phyloP scores from a whole-genome alignment of 345 rosid species.

The Nephelium lappaceum region DNA sequence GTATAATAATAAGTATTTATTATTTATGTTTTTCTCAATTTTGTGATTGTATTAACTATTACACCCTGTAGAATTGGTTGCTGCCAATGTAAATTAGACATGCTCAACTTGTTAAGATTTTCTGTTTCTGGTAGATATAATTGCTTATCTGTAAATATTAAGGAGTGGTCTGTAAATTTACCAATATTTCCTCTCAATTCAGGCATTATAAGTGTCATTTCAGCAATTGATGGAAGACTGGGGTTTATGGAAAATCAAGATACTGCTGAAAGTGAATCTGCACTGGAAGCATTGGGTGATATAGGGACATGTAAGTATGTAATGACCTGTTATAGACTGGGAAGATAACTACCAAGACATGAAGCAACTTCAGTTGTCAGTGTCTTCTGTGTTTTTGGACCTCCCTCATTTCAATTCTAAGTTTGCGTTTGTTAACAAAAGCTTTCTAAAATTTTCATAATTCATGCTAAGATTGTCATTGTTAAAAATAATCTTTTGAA shows the following conservation, averaged over 20 bases:
- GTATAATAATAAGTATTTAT: not conserved
- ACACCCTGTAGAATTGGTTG: not conserved
- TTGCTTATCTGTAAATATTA: not conserved
- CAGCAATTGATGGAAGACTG: constrained; percentile 68
- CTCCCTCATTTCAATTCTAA: not conserved
- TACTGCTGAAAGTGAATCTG: constrained; percentile 69
- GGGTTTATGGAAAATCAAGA: constrained; percentile 47
- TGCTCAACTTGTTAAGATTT: constrained; percentile 9
- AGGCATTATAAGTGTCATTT: constrained; percentile 66
- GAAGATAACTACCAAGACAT: not conserved
- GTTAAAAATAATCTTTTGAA: not conserved
- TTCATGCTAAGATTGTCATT: not conserved
- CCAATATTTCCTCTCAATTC: constrained; percentile 30
- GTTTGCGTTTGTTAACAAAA: not conserved
- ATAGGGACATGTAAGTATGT: constrained; percentile 77
- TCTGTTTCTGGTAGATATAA: not conserved
- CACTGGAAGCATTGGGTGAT: constrained; percentile 86
- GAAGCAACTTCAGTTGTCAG: not conserved
- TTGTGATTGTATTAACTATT: not conserved
- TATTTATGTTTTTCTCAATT: not conserved
- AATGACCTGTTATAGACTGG: constrained; percentile 5
- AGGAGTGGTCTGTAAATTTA: not conserved
- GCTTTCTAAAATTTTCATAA: not conserved
- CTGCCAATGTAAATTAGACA: not conserved
- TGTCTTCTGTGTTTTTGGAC: not conserved